phyloP scores from a whole-genome alignment of 1,139 yeast genomes.

The Meyerozyma guilliermondii region DNA sequence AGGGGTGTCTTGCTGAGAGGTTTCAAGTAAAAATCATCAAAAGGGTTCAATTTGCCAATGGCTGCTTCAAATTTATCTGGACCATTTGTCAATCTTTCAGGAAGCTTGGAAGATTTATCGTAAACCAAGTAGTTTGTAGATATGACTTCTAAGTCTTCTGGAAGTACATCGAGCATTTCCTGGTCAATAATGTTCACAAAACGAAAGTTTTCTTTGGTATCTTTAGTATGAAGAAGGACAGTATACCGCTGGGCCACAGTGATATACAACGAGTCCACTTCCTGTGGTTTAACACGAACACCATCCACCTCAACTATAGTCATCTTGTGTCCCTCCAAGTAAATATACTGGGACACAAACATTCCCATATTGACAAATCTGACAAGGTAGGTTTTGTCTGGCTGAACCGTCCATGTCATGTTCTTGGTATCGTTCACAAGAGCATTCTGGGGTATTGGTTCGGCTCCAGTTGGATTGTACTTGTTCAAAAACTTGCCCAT shows the following conservation, averaged over 20 bases:
- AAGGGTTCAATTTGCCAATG: constrained; percentile 14
- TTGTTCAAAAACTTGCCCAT: constrained; percentile 47
- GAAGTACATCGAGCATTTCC: constrained; percentile 62
- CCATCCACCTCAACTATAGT: constrained; percentile 75
- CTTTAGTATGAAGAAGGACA: constrained; percentile 55
- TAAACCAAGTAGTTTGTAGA: constrained; percentile 54
- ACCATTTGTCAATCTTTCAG: constrained; percentile 10
- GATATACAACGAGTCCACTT: constrained; percentile 54
- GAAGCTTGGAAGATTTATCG: constrained; percentile 25
- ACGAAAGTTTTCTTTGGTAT: constrained; percentile 47
- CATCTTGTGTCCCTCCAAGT: constrained; percentile 63
- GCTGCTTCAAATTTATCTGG: constrained; percentile 16
- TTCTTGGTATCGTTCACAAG: constrained; percentile 62
- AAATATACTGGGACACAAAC: constrained; percentile 67
- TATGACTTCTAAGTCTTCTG: constrained; percentile 47
- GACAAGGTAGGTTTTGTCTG: constrained; percentile 57
- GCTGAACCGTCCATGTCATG: constrained; percentile 51
- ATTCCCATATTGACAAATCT: constrained; percentile 64
- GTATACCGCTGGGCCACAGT: constrained; percentile 71
- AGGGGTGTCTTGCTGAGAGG: constrained; percentile 42
- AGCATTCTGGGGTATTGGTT: constrained; percentile 67
- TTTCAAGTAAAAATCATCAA: constrained; percentile 53
- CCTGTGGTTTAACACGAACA: constrained; percentile 52
- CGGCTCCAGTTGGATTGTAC: constrained; percentile 80
- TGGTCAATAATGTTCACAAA: constrained; percentile 59